Base-by-base conservation (phyloP, 768 basidiomycete genomes). In the Termitomyces sp. region DNA sequence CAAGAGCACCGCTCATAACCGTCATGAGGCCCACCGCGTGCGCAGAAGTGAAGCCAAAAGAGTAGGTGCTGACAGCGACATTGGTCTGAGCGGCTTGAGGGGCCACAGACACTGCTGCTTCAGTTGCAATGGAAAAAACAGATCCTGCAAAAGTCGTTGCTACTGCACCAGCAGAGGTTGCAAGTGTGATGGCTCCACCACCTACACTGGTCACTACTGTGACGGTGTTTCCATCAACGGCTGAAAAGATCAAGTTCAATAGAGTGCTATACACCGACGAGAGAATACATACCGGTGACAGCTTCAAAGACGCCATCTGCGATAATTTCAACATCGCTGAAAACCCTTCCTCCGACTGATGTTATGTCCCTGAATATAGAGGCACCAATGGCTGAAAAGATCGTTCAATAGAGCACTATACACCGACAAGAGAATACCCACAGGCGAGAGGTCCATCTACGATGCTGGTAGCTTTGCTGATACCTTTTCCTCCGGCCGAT, bases 181-280 rank as follows among this genome's bases (percentile, higher is more conserved):
- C 86, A 20, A 89, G 75, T 0, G 86, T 88, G 57, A 87, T 69
- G 1, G 78, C 86, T 44, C 75, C 63, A 12, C 86, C 87, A 7
- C 84, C 87, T 10, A 66, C 77, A 42, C 79, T 81, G 16, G 82
- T 85, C 29, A 88, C 69, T 20, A 88, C 66, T 14, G 83, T 88
- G 50, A 75, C 70, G 2, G 73, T 80, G 9, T 71, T 57, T 14
- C 81, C 86, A n/a, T 74, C 84, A 55, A 77, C 64, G 31, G 84
- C 87, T 88, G 57, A 29, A 48, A 58, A 22, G 55, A 47, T 48
- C 9, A 64, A 67, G 20, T 67, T 61, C 2, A 60, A 48, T 24
- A 63, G 63, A 37, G 64, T 59, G 37, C 66, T 24, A 53, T 41
- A 10, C 14, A 24, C n/a, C 18, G 51, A 26, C 42, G 31, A 55